These are phyloP conservation scores for Vigna trinervia DNA, from an alignment of 306 rosid genomes.

Conservation along the genomic window DNA sequence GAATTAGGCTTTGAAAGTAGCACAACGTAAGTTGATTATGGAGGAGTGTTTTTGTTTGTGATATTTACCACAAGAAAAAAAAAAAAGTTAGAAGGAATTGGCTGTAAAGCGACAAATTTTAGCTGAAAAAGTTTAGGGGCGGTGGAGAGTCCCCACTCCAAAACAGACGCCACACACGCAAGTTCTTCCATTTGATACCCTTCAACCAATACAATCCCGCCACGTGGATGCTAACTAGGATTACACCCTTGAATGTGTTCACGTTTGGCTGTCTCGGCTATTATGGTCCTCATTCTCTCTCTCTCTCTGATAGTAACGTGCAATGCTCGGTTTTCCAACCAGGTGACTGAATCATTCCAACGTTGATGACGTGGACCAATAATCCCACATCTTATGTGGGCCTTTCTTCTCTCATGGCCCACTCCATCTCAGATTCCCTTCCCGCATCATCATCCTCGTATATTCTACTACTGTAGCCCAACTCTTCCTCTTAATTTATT, in stretches of 20 bases:
- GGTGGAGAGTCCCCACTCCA: slow-evolving; percentile 57
- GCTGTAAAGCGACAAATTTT: slow-evolving; percentile 38
- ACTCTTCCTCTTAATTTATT: background rate
- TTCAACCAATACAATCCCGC: background rate
- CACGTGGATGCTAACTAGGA: slow-evolving; percentile 45
- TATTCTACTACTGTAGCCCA: slow-evolving; percentile 20
- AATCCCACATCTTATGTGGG: background rate
- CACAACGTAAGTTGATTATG: background rate
- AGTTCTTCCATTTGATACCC: background rate
- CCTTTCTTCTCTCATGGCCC: slow-evolving; percentile 3
- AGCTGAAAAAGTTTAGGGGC: slow-evolving; percentile 53
- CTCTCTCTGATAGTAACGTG: slow-evolving; percentile 28
- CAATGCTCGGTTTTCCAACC: slow-evolving; percentile 33
- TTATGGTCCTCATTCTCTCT: slow-evolving; percentile 37
- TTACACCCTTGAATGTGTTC: slow-evolving; percentile 27
- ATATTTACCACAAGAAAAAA: background rate
- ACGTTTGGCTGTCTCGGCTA: slow-evolving; percentile 19
- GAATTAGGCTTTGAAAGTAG: background rate
- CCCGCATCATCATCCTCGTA: slow-evolving; percentile 30
- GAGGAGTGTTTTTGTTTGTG: background rate
- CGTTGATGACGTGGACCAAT: slow-evolving; percentile 40
- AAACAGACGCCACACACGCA: slow-evolving; percentile 28
- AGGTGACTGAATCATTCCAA: slow-evolving; percentile 44
- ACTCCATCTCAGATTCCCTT: slow-evolving; percentile 27
- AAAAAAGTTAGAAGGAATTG: background rate